These are phyloP conservation scores for Oligophagozyma castellii DNA, from an alignment of 1,139 yeast species.

Conservation along the genomic window DNA sequence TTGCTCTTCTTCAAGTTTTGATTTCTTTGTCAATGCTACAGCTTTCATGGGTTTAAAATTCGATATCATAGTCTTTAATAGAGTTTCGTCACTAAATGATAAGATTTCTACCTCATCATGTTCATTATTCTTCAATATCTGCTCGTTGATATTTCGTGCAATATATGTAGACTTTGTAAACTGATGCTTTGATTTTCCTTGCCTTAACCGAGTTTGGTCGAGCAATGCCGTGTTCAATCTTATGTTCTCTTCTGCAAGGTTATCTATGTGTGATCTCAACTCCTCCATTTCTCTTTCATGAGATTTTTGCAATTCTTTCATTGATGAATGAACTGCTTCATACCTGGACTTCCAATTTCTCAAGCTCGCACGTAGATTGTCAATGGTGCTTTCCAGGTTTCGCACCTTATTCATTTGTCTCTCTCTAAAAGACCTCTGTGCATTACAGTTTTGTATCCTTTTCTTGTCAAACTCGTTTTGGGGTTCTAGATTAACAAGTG, in stretches of 20 bases:
- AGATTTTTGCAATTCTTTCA: constrained; percentile 1
- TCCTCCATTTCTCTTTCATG: constrained; percentile 1
- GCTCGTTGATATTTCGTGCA: too few species aligned
- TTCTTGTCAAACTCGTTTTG: background rate
- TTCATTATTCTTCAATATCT: too few species aligned
- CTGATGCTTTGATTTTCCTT: too few species aligned
- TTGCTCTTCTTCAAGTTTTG: constrained; percentile 1
- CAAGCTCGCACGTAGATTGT: constrained; percentile 47
- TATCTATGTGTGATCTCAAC: constrained; percentile 31
- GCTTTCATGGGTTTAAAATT: constrained; percentile 46
- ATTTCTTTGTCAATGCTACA: constrained; percentile 34
- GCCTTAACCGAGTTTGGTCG: too few species aligned
- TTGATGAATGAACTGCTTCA: constrained; percentile 1
- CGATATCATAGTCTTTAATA: constrained; percentile 13
- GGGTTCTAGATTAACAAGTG: background rate
- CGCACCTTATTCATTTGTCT: constrained; percentile 30
- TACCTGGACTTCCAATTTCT: constrained; percentile 43
- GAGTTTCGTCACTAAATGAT: background rate
- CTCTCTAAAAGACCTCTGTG: constrained; percentile 70
- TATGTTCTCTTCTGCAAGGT: constrained; percentile 27
- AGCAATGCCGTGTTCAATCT: too few species aligned
- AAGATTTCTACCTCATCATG: constrained; percentile 4
- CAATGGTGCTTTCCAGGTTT: constrained; percentile 51
- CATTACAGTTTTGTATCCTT: constrained; percentile 72
- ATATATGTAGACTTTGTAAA: too few species aligned